A percentile compares a stretch with the other conserved stretches of the same genome.
phyloP scores from a whole-genome alignment of 139 green algal species.

The Marvania coccoides region DNA sequence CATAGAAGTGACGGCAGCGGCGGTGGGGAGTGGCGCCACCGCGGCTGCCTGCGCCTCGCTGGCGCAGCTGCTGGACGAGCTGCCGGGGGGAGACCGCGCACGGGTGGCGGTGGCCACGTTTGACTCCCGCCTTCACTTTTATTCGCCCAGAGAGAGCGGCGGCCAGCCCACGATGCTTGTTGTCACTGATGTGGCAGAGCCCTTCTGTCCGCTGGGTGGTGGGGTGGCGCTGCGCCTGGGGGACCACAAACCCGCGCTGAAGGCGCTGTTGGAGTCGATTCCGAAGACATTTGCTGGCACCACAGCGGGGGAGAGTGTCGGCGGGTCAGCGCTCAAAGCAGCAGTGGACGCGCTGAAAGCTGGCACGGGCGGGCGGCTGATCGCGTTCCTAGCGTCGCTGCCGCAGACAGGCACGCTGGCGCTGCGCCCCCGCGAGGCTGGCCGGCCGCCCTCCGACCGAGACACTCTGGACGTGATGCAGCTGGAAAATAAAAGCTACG shows the following conservation, averaged over 20 bases:
- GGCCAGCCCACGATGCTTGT: slow-evolving; percentile 68
- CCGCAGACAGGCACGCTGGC: slow-evolving; percentile 47
- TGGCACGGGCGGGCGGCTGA: slow-evolving; percentile 63
- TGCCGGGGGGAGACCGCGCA: slow-evolving; percentile 55
- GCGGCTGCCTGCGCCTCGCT: slow-evolving; percentile 57
- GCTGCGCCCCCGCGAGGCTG: slow-evolving; percentile 43
- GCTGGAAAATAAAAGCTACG: slow-evolving; percentile 57
- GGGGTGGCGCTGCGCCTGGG: slow-evolving; percentile 15
- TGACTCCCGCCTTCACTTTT: slow-evolving; percentile 80
- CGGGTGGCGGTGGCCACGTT: slow-evolving; percentile 75
- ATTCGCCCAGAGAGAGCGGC: slow-evolving; percentile 35
- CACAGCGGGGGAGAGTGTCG: slow-evolving; percentile 39
- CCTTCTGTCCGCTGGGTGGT: slow-evolving; percentile 31
- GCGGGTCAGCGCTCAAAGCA: slow-evolving; percentile 52
- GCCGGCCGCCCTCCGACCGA: slow-evolving; percentile 17
- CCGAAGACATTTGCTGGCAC: slow-evolving; percentile 50
- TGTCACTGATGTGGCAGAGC: slow-evolving; percentile 59
- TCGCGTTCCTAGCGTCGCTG: slow-evolving; percentile 64
- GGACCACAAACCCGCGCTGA: slow-evolving; percentile 5
- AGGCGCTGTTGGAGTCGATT: slow-evolving; percentile 55
- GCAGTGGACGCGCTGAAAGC: slow-evolving; percentile 58
- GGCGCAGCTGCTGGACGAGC: slow-evolving; percentile 44
- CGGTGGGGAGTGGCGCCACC: slow-evolving; percentile 56
- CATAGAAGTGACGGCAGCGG: slow-evolving; percentile 62
- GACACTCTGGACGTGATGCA: slow-evolving; percentile 37